Evolutionary conservation across 192 early-diverging fungal genomes (phyloP).

Genomic region (Neocallimastix lanati): DNA sequence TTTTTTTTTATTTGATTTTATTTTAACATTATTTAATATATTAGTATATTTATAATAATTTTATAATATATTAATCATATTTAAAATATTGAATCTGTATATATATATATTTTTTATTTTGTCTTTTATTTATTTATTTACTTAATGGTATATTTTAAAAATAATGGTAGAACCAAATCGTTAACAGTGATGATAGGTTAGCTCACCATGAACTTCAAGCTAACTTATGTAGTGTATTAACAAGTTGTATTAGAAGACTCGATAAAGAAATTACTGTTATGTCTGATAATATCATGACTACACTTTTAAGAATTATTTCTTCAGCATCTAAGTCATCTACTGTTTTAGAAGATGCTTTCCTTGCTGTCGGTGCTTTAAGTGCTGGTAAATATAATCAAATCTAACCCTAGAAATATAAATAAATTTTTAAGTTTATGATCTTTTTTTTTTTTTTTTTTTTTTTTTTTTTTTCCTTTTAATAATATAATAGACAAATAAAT

Average conservation of each 20-base stretch:
- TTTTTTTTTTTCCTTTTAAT: not conserved
- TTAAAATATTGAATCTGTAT: no score
- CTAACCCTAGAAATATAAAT: no score
- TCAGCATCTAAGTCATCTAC: constrained; percentile 58
- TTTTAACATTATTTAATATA: no score
- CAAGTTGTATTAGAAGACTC: constrained; percentile 64
- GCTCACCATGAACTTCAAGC: constrained; percentile 74
- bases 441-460: not conserved
- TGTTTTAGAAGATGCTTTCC: constrained; percentile 80
- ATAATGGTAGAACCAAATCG: constrained; percentile 52
- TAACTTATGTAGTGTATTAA: constrained; percentile 78
- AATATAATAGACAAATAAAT: no score
- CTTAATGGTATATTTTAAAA: no score
- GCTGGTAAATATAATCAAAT: constrained; percentile 18
- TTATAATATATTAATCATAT: no score
- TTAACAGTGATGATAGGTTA: constrained; percentile 65
- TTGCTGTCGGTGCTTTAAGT: constrained; percentile 73
- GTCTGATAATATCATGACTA: constrained; percentile 81
- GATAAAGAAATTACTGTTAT: constrained; percentile 49
- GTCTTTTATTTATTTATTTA: no score
- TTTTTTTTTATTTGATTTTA: not conserved
- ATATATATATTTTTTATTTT: no score
- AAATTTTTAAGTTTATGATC: no score
- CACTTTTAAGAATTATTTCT: constrained; percentile 54
- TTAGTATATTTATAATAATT: no score